Evolutionary conservation across 2,329 filamentous ascomycete species (phyloP).

Genomic region (Teratosphaeria nubilosa): DNA sequence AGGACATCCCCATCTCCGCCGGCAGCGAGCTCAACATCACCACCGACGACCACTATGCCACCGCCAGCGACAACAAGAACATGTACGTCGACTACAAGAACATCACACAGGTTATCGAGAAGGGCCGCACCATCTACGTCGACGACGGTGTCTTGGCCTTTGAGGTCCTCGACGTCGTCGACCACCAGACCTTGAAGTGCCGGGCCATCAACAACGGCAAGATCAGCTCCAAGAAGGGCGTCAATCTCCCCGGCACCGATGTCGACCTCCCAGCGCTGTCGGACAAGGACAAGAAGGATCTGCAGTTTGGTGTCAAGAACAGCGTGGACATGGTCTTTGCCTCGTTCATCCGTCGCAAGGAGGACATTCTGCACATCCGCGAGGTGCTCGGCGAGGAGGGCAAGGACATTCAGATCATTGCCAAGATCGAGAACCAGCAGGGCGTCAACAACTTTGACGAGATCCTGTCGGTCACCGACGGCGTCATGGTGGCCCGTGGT

Average conservation of each 20-base stretch:
- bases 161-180: conserved; percentile 76
- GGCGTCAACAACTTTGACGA: conserved; percentile 99
- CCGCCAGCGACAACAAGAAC: conserved; percentile 75
- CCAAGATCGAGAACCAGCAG: conserved; percentile 99
- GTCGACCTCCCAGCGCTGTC: conserved; percentile 95
- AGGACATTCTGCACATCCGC: conserved; percentile 89
- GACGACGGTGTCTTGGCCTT: conserved; percentile 97
- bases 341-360: conserved; percentile 89
- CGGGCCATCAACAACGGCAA: conserved; percentile 92
- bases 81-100: conserved; percentile 99
- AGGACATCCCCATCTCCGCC: conserved; percentile 69
- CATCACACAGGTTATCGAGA: conserved; percentile 94
- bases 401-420: conserved; percentile 96
- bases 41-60: conserved; percentile 87
- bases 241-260: conserved; percentile 97
- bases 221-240: conserved; percentile 98
- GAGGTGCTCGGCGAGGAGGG: conserved; percentile 82
- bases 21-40: conserved; percentile 89
- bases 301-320: conserved; percentile 96
- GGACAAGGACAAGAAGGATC: conserved; percentile 94
- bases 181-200: conserved; percentile 81
- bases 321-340: conserved; percentile 98
- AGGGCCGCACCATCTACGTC: conserved; percentile 91
- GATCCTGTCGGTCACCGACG: conserved; percentile 90
- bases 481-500: conserved; percentile 99